These are phyloP conservation scores for Aspergillus hortae DNA, from an alignment of 2,329 filamentous ascomycete genomes.

Conservation along the genomic window DNA sequence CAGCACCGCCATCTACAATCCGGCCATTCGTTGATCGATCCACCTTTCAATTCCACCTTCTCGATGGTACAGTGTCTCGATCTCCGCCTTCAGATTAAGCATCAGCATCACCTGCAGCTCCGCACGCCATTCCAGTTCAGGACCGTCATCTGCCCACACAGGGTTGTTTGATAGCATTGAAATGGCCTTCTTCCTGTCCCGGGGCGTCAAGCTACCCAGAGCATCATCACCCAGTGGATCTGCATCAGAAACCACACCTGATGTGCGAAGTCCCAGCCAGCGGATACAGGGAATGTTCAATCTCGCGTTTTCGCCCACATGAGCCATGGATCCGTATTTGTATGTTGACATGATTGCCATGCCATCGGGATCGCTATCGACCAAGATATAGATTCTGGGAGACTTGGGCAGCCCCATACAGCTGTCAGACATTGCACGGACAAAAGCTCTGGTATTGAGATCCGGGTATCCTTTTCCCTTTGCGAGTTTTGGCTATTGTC, in stretches of 20 bases:
- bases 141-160: conserved; percentile 41
- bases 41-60: conserved; percentile 41
- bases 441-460: conserved; percentile 53
- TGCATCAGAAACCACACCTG: conserved; percentile 32
- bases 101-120: conserved; percentile 61
- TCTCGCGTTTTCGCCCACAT: conserved; percentile 51
- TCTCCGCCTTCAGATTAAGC: conserved; percentile 60
- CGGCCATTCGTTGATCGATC: conserved; percentile 38
- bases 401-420: conserved; percentile 18
- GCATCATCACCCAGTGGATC: conserved; percentile 20
- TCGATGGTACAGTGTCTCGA: conserved; percentile 52
- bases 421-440: conserved; percentile 44
- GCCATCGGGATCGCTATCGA: conserved; percentile 62
- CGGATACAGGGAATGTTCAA: conserved; percentile 47
- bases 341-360: conserved; percentile 61
- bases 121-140: conserved; percentile 44
- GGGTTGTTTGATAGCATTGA: conserved; percentile 50
- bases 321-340: conserved; percentile 57
- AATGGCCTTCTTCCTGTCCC: conserved; percentile 54
- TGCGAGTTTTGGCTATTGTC: not conserved
- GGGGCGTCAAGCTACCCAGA: conserved; percentile 46
- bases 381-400: conserved; percentile 51
- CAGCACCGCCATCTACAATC: not conserved
- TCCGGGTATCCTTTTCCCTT: conserved; percentile 66
- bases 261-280: conserved; percentile 57